These are phyloP conservation scores for Fusarium gaditjirri DNA, from an alignment of 2,329 filamentous ascomycete species.

Conservation along the genomic window DNA sequence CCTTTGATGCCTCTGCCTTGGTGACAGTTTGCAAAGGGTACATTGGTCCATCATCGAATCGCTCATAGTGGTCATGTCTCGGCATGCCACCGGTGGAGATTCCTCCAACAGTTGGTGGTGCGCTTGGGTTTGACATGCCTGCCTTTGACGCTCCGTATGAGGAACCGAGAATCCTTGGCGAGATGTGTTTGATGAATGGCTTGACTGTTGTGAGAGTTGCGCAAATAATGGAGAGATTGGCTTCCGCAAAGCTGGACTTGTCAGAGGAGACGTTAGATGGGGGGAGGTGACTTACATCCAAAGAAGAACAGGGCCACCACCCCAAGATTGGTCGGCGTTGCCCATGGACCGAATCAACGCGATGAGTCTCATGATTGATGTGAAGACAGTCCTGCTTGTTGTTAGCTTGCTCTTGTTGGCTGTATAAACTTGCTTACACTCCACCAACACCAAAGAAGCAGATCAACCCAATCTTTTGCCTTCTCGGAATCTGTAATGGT, in stretches of 20 bases:
- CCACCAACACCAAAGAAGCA: conserved; percentile 18
- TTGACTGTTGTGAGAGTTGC: conserved; percentile 24
- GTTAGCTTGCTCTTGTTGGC: background rate
- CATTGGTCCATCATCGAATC: conserved; percentile 9
- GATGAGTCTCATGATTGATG: conserved; percentile 29
- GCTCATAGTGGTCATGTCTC: conserved; percentile 11
- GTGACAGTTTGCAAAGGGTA: conserved; percentile 16
- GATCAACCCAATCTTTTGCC: conserved; percentile 19
- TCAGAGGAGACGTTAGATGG: background rate
- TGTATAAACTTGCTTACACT: background rate
- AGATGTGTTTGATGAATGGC: conserved; percentile 28
- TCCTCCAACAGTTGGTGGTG: conserved; percentile 17
- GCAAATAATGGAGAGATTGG: conserved; percentile 32
- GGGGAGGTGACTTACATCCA: conserved; percentile 20
- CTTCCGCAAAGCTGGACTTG: conserved; percentile 12
- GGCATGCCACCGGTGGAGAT: background rate
- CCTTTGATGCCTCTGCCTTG: background rate
- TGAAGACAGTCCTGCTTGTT: conserved; percentile 17
- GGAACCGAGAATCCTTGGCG: conserved; percentile 14
- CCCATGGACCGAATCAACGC: conserved; percentile 16
- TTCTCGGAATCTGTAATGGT: background rate
- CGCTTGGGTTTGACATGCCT: conserved; percentile 16
- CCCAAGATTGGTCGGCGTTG: conserved; percentile 15
- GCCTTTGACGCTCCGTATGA: background rate
- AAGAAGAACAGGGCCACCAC: conserved; percentile 14